Conservation (phyloP, 2,329 filamentous ascomycete species). For the Cladosporium velox region DNA sequence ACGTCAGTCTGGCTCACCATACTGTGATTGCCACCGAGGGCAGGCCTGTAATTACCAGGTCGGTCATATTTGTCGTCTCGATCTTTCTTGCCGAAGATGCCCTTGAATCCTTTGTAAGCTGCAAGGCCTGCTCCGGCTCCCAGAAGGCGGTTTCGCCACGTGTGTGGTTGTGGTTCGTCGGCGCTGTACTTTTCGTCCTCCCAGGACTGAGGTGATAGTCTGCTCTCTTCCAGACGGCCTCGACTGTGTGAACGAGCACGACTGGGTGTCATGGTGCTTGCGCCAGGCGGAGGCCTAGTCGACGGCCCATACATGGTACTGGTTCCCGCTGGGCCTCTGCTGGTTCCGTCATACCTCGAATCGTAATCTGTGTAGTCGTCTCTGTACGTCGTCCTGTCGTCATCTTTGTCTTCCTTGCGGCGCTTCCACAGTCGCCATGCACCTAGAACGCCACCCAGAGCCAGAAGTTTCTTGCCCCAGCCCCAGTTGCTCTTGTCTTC, state of each 20-base stretch:
- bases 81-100: constrained; percentile 59
- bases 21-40: constrained; percentile 50
- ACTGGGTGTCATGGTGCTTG: constrained; percentile 17
- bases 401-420: constrained; percentile 28
- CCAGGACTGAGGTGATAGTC: constrained; percentile 35
- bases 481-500: constrained; percentile 38
- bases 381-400: constrained; percentile 12
- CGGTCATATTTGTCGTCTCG: constrained; percentile 50
- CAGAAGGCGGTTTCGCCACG: constrained; percentile 50
- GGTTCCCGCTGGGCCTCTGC: constrained; percentile 12
- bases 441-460: constrained; percentile 58
- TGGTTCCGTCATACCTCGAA: constrained; percentile 18
- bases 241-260: constrained; percentile 22
- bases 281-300: constrained; percentile 21
- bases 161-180: constrained; percentile 30
- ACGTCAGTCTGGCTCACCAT: constrained; percentile 50
- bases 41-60: constrained; percentile 50
- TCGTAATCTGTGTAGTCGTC: constrained; percentile 20
- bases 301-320: constrained; percentile 21
- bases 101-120: constrained; percentile 39
- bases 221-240: constrained; percentile 23
- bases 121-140: constrained; percentile 50
- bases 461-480: constrained; percentile 47
- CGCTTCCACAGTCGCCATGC: constrained; percentile 59
- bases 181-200: constrained; percentile 47